phyloP scores from a whole-genome alignment of 352 stramenopile species.

The Globisporangium viniferum region DNA sequence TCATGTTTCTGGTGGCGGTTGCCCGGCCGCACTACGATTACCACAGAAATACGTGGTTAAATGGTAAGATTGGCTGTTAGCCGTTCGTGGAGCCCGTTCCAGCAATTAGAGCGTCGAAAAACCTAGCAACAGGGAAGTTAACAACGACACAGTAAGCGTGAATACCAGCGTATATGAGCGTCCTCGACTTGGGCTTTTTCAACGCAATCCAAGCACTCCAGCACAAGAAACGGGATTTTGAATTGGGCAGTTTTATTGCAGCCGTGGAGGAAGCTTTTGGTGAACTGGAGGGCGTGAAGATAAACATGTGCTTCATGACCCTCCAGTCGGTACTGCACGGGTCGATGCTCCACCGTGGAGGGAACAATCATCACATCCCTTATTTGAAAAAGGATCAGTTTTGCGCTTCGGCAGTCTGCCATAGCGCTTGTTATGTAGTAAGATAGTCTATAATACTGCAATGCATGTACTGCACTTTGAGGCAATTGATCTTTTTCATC shows the following conservation, averaged over 20 bases:
- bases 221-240: conserved; percentile 9
- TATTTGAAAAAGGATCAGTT: conserved; percentile 9
- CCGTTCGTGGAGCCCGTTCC: neutral
- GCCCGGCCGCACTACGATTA: conserved; percentile 11
- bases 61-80: conserved; percentile 15
- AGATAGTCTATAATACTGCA: too few species aligned
- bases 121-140: neutral
- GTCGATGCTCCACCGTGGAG: conserved; percentile 13
- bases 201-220: conserved; percentile 19
- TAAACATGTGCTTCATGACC: conserved; percentile 25
- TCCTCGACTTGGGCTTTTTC: conserved; percentile 25
- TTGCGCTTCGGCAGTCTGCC: neutral
- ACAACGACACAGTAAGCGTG: neutral
- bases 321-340: conserved; percentile 23
- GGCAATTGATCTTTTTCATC: too few species aligned
- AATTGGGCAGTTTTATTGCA: neutral
- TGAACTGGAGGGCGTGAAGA: conserved; percentile 14
- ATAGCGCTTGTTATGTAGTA: too few species aligned
- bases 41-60: neutral
- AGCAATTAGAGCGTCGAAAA: neutral
- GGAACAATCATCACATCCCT: conserved; percentile 25
- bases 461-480: too few species aligned
- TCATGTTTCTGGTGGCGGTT: conserved; percentile 25
- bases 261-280: conserved; percentile 16
- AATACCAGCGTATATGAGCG: neutral